These are phyloP conservation scores for Citrus mangshanensis DNA, from an alignment of 345 rosid genomes.

Conservation along the genomic window DNA sequence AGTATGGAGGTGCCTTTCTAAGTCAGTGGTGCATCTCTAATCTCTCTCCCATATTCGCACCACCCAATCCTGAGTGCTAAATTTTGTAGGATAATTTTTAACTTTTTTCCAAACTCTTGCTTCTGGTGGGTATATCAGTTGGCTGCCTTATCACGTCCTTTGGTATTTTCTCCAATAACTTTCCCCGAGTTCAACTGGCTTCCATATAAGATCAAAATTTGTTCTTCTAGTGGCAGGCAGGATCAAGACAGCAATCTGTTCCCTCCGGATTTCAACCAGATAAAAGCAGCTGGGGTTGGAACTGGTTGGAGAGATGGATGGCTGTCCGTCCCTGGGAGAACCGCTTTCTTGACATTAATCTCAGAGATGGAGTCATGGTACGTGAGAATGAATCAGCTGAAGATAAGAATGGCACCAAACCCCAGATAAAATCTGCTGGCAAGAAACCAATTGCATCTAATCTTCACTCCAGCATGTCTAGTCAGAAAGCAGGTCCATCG, in stretches of 20 bases:
- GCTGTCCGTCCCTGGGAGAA: slow-evolving; percentile 99
- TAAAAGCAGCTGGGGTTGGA: slow-evolving; percentile 99
- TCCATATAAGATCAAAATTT: slow-evolving; percentile 2
- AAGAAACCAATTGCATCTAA: slow-evolving; percentile 47
- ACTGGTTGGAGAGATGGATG: slow-evolving; percentile 99
- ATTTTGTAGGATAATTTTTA: too few species aligned
- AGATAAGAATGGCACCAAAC: slow-evolving; percentile 40
- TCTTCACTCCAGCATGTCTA: slow-evolving; percentile 38
- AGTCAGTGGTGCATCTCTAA: not conserved
- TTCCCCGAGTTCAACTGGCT: not conserved
- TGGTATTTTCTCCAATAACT: not conserved
- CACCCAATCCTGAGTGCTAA: not conserved
- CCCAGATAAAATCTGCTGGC: slow-evolving; percentile 47
- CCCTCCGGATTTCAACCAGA: slow-evolving; percentile 81
- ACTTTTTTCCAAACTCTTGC: not conserved
- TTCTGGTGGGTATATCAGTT: not conserved
- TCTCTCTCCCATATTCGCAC: slow-evolving; percentile 7
- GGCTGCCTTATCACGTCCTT: not conserved
- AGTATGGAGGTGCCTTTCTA: not conserved
- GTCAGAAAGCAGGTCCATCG: slow-evolving; percentile 67
- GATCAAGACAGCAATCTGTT: slow-evolving; percentile 62
- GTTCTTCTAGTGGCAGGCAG: slow-evolving; percentile 90
- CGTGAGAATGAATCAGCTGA: slow-evolving; percentile 48
- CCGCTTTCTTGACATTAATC: slow-evolving; percentile 87
- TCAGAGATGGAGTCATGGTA: slow-evolving; percentile 68